Evolutionary conservation across 768 basidiomycete genomes (phyloP).

Genomic region (Termitomyces sp.): DNA sequence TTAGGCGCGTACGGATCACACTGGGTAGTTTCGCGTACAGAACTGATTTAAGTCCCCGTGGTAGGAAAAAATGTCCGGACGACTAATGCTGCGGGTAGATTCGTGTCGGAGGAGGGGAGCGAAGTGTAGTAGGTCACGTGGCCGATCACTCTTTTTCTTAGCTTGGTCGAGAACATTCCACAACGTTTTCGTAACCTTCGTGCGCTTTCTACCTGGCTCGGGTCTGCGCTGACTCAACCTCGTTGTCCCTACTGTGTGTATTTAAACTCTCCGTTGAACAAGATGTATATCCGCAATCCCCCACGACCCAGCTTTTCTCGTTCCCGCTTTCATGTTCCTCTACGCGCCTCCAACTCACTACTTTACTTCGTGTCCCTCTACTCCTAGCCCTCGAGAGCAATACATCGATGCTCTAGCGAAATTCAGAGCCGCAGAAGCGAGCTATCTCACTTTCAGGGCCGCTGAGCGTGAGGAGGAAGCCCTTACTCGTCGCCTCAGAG

Average conservation of each 20-base stretch:
- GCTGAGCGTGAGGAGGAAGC: constrained; percentile 22
- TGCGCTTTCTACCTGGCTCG: background rate
- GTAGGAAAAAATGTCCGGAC: too few relatives aligned
- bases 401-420: constrained; percentile 31
- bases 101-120: too few relatives aligned
- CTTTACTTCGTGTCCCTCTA: background rate
- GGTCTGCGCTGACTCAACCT: background rate
- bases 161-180: background rate
- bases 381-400: constrained; percentile 20
- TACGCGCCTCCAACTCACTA: background rate
- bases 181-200: background rate
- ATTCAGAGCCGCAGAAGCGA: constrained; percentile 27
- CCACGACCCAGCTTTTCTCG: background rate
- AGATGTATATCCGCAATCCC: background rate
- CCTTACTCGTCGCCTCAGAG: constrained; percentile 16
- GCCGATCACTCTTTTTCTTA: background rate
- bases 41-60: too few relatives aligned
- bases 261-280: background rate
- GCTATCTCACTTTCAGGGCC: constrained; percentile 26
- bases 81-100: too few relatives aligned
- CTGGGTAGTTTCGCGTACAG: too few relatives aligned
- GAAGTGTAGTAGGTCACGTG: too few relatives aligned
- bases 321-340: background rate
- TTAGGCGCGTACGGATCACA: too few relatives aligned
- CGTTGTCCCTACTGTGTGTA: too few relatives aligned